These are phyloP conservation scores for Microbotryum silenes-acaulis DNA, from an alignment of 1,284 basidiomycete species.

Conservation along the genomic window DNA sequence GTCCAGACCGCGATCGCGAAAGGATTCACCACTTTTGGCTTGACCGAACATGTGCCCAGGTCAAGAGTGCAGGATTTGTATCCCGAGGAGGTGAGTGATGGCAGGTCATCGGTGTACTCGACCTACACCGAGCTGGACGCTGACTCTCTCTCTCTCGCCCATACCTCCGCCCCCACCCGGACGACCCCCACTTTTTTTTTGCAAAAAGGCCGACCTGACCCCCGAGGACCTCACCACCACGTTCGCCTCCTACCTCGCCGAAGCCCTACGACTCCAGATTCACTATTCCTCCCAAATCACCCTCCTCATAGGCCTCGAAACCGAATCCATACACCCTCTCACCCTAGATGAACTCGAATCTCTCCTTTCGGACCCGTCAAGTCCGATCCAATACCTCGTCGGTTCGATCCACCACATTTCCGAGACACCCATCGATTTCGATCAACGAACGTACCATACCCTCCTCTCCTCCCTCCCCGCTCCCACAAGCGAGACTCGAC, in stretches of 20 bases:
- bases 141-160: slow-evolving; percentile 32
- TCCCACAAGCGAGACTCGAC: slow-evolving; percentile 10
- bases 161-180: slow-evolving; percentile 28
- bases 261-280: slow-evolving; percentile 66
- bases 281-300: slow-evolving; percentile 56
- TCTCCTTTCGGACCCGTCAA: slow-evolving; percentile 50
- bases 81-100: slow-evolving; percentile 79
- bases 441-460: slow-evolving; percentile 58
- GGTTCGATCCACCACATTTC: slow-evolving; percentile 90
- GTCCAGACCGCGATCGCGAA: slow-evolving; percentile 67
- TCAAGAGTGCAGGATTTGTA: slow-evolving; percentile 75
- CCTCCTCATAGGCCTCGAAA: slow-evolving; percentile 85
- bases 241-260: slow-evolving; percentile 61
- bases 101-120: not conserved
- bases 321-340: slow-evolving; percentile 68
- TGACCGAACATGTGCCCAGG: slow-evolving; percentile 92
- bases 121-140: not conserved
- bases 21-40: slow-evolving; percentile 73
- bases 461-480: slow-evolving; percentile 45
- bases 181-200: not conserved
- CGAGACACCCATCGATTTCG: slow-evolving; percentile 87
- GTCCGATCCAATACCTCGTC: slow-evolving; percentile 77
- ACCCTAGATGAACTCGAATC: slow-evolving; percentile 52
- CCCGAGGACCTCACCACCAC: slow-evolving; percentile 46
- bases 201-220: slow-evolving; percentile 20